Evolutionary conservation across 176 grass and related monocot species (phyloP), one percentile per base, ranked within the genome.

Genomic region (Zea luxurians): DNA sequence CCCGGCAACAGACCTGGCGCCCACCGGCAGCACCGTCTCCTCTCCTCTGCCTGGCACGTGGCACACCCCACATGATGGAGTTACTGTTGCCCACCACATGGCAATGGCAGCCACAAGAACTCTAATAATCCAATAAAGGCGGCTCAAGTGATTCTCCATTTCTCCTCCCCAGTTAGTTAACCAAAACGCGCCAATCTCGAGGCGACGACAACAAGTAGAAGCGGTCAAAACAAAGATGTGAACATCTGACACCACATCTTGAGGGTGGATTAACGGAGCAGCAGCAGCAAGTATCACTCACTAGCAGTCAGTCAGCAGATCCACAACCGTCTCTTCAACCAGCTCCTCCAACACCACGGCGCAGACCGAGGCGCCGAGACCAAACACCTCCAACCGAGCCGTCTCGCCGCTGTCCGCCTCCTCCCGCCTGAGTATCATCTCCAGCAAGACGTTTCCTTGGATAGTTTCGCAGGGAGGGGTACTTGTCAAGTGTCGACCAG

Each of bases 391-490:
- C 18, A 86, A 75, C 78, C 69, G 82, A 36, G 60, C 62, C 3
- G n/a, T 78, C 50, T 91, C 74, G 17, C 68, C 35, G 3, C 69
- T 79, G 41, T 87, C 86, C 18, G 69, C 67, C 45, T 91, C 53
- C 80, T 99, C 96, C 58, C 80, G 85, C 78, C 86, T 99, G 1
- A 88, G 87, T 72, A 93, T 88, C 80, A 86, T 78, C 10, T 95
- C 92, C 52, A 99, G 68, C 57, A 87, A 79, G 47, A 65, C 64
- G 68, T 73, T 85, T 69, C 87, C 76, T 66, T 85, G 76, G 1
- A 64, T 84, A n/a, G 53, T 11, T 66, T 84, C 80, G 1, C 71
- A 42, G 0, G 83, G 91, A 2, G 86, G 86, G 78, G 54, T 68
- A 88, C 59, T 66, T 88, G n/a, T 95, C 88, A 1, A 92, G 86